Base-by-base conservation (phyloP, 2,329 filamentous ascomycete species). In the Diaporthe amygdali region DNA sequence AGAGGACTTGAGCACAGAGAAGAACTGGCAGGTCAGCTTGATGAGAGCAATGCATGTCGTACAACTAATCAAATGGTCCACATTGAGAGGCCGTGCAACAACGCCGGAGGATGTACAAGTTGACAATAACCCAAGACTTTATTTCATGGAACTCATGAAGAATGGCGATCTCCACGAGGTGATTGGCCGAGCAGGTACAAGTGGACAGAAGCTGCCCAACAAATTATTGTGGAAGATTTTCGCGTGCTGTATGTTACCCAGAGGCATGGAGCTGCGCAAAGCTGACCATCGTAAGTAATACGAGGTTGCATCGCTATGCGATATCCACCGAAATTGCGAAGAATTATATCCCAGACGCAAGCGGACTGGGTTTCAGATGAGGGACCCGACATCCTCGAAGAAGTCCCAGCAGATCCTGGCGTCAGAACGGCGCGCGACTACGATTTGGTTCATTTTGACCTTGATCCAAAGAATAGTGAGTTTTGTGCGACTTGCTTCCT, bases 361-460 rank as follows among this genome's bases (percentile, higher is more conserved):
- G 22, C n/a, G 17, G 9, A 32, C 1, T 61, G 56, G 56, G n/a
- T 4, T 3, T 32, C 56, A 32, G 25, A 46, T 5, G 25, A 32
- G 7, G 56, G 56, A 5, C 25, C 39, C 2, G 22, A 15, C 22
- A 27, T 46, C 1, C 14, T 41, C 9, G 56, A 61, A 61, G 22
- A 32, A 46, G 39, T 61, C 2, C 56, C 56, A 8, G 22, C 41
- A 12, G 17, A 12, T 7, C 17, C 22, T 25, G 25, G 20, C 20
- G 1, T 10, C 25, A 52, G 49, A 52, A 2, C 39, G 39, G 8
- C 37, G 27, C 10, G 56, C 5, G 39, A 61, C 17, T 61, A 44
- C 39, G 39, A 61, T 25, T 15, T 61, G 39, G n/a, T 61, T n/a
- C 56, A 61, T 61, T 61, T 61, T 61, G 56, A 61, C 17, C 56